A percentile compares a stretch with the other conserved stretches of the same genome.
Conservation (phyloP, 2,329 filamentous ascomycete species). For the Diaporthe destruens region DNA sequence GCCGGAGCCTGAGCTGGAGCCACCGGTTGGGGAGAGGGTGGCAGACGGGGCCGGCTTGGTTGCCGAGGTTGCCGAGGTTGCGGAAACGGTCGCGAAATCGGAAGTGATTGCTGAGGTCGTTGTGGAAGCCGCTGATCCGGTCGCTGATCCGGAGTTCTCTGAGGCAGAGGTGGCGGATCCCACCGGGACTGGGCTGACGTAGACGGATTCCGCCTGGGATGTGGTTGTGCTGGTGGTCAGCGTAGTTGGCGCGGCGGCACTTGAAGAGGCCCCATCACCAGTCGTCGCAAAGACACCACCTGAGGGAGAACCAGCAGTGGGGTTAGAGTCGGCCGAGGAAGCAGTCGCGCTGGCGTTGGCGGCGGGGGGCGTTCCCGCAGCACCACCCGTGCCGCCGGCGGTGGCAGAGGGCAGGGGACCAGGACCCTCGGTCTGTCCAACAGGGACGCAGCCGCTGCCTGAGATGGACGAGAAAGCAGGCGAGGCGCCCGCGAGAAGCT, state of each 20-base stretch:
- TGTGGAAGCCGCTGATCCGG: background rate
- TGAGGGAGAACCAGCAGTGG: background rate
- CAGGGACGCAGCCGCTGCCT: conserved; percentile 39
- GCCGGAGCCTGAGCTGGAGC: no score
- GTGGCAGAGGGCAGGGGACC: conserved; percentile 42
- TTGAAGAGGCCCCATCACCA: background rate
- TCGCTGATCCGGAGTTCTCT: background rate
- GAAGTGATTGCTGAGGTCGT: background rate
- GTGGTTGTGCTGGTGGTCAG: conserved; percentile 13
- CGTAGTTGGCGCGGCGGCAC: conserved; percentile 18
- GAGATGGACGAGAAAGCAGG: conserved; percentile 38
- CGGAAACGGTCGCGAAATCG: background rate
- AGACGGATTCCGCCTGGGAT: conserved; percentile 3
- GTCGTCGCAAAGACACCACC: conserved; percentile 24
- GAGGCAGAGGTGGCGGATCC: background rate
- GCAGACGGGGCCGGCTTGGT: conserved; percentile 29
- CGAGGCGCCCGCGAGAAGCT: conserved; percentile 37
- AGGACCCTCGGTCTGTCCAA: conserved; percentile 41
- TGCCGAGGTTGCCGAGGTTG: background rate
- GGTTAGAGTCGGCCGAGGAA: background rate
- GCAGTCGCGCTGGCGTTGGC: conserved; percentile 26
- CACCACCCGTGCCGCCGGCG: conserved; percentile 12
- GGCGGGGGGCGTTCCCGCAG: background rate
- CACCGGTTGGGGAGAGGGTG: conserved; percentile 25
- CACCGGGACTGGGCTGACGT: conserved; percentile 12